phyloP scores from a whole-genome alignment of 306 rosid genomes.

The Corylus avellana region DNA sequence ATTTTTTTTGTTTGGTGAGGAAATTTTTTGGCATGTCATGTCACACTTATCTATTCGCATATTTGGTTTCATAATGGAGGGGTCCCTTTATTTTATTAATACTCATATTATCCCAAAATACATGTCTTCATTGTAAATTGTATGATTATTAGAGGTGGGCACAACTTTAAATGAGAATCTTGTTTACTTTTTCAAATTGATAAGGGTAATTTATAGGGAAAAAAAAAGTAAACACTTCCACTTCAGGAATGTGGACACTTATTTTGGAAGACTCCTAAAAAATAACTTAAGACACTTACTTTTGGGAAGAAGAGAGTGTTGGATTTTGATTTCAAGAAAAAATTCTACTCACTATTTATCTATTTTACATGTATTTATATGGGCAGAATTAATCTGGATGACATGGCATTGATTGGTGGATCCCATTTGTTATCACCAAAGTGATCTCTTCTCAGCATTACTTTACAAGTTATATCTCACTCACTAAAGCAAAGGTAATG shows the following conservation, averaged over 20 bases:
- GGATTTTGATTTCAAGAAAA: no score
- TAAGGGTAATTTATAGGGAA: no score
- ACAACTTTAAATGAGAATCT: background rate
- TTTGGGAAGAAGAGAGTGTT: background rate
- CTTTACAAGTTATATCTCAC: background rate
- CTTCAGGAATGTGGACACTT: no score
- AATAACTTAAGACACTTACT: no score
- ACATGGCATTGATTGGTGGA: background rate
- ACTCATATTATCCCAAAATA: background rate
- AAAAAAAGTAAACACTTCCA: no score
- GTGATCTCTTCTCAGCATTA: background rate
- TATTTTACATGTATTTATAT: background rate
- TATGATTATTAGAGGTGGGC: background rate
- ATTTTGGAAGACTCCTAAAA: no score
- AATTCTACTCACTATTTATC: background rate
- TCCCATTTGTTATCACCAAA: background rate
- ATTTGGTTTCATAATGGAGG: background rate
- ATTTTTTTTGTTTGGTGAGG: background rate
- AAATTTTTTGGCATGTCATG: background rate
- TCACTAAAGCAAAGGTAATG: background rate
- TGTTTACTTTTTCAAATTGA: no score
- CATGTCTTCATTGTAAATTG: background rate
- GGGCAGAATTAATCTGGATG: background rate
- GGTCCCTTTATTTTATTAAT: background rate
- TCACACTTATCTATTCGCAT: background rate